phyloP scores from a whole-genome alignment of 2,329 filamentous ascomycete species.

The Tolypocladium album region DNA sequence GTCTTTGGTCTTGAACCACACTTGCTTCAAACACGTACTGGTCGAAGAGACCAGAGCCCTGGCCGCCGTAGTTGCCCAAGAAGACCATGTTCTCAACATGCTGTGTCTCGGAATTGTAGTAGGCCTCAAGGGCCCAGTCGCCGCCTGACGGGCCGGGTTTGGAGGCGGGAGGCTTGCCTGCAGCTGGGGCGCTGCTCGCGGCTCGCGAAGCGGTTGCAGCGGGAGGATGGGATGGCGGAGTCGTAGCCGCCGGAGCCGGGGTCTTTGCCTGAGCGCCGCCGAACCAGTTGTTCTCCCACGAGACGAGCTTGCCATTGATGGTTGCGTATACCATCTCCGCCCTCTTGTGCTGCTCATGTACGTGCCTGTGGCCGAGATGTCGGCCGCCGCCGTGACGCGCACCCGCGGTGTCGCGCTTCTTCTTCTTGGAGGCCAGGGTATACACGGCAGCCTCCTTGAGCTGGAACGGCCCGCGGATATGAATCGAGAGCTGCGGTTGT shows the following conservation, averaged over 20 bases:
- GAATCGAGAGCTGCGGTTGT: slow-evolving; percentile 50
- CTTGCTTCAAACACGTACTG: slow-evolving; percentile 20
- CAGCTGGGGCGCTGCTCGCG: not conserved
- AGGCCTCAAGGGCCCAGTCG: slow-evolving; percentile 30
- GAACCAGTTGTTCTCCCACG: slow-evolving; percentile 47
- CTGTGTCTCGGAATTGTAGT: slow-evolving; percentile 31
- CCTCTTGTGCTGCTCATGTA: slow-evolving; percentile 44
- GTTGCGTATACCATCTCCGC: slow-evolving; percentile 42
- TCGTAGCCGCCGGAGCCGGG: slow-evolving; percentile 7
- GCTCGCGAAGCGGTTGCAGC: slow-evolving; percentile 5
- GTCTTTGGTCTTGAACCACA: not conserved
- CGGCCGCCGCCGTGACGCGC: slow-evolving; percentile 18
- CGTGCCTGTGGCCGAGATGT: slow-evolving; percentile 34
- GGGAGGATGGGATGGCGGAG: slow-evolving; percentile 7
- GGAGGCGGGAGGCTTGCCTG: slow-evolving; percentile 1
- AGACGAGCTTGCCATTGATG: slow-evolving; percentile 45
- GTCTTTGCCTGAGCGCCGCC: slow-evolving; percentile 17
- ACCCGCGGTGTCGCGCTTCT: slow-evolving; percentile 15
- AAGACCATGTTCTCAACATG: slow-evolving; percentile 34
- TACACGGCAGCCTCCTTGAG: slow-evolving; percentile 63
- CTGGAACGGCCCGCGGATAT: slow-evolving; percentile 60
- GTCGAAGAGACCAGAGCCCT: slow-evolving; percentile 31
- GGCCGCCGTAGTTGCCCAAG: slow-evolving; percentile 35
- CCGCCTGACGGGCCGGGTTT: slow-evolving; percentile 8
- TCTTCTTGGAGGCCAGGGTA: slow-evolving; percentile 30